These are phyloP conservation scores for Candida endomychidarum DNA, from an alignment of 805 yeast genomes.

Conservation along the genomic window DNA sequence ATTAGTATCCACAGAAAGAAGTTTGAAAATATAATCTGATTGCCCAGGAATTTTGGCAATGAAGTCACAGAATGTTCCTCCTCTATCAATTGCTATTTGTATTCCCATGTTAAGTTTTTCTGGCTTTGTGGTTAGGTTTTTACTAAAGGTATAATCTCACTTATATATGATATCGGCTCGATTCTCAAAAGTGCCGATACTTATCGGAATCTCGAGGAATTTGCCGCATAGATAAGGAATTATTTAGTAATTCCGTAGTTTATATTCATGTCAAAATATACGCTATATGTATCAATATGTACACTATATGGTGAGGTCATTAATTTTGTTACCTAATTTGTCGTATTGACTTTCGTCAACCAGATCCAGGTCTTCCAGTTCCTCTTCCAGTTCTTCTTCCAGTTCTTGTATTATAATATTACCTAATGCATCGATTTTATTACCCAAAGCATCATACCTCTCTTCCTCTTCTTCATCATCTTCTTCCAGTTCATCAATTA, in stretches of 20 bases:
- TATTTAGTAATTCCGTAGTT: too few relatives aligned
- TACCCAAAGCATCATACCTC: conserved; percentile 22
- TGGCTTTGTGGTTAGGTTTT: too few relatives aligned
- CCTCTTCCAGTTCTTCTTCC: neutral
- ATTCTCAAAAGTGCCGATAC: neutral
- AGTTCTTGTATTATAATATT: neutral
- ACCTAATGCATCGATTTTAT: conserved; percentile 13
- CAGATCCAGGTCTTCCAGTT: neutral
- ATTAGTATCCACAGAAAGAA: conserved; percentile 83
- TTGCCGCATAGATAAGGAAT: neutral
- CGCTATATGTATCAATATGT: too few relatives aligned
- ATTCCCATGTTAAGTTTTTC: conserved; percentile 12
- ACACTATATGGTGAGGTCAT: neutral
- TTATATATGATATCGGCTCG: neutral
- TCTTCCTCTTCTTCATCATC: conserved; percentile 13
- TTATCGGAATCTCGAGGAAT: neutral
- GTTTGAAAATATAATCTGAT: conserved; percentile 69
- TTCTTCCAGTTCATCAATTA: conserved; percentile 4
- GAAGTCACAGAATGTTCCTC: conserved; percentile 90
- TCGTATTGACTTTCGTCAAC: conserved; percentile 16
- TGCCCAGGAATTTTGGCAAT: conserved; percentile 48
- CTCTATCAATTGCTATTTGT: conserved; percentile 45
- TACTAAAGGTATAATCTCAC: too few relatives aligned
- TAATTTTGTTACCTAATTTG: conserved; percentile 18
- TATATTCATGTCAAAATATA: too few relatives aligned